Base-by-base conservation (phyloP, 257 asterid species). In the Petunia secreta region DNA sequence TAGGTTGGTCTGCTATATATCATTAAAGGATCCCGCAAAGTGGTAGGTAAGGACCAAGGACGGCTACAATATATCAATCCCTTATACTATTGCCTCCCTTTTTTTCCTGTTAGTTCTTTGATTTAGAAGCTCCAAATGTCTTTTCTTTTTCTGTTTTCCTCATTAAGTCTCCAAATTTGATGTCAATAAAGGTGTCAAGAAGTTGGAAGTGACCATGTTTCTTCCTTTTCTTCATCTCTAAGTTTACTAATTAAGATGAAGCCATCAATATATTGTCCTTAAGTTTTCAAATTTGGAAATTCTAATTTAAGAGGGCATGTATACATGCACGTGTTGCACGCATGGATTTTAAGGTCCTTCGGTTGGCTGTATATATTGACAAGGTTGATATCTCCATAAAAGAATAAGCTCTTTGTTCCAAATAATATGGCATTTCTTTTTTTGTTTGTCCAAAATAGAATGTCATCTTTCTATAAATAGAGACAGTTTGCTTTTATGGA, bases 201-300 rank as follows among this genome's bases (percentile, higher is more conserved):
- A 16, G 16, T 68, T 68, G 58, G 58, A 69, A 4, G 5, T 4
- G 58, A 44, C 16, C 37, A 2, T 69, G 76, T 86, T 69, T 78
- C 83, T 85, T 82, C 87, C 67, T 68, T 89, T 89, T 86, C 91
- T 86, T 89, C 88, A 78, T 16, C 73, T 67, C 16, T 80, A 86
- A 87, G 90, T 75, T 69, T 74, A 7, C 13, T 50, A 8, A 50
- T 50, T 50, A 50, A 8, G 13, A 50, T 1, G 11, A 7, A 1
- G 54, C 7, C 2, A 25, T 25, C 25, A 25, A 25, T 8, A 48
- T 8, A 48, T 48, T 7, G 6, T 7, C 8, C 1, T 13, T 50
- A 50, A 0, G 54, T 50, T 50, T 53, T 53, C n/a, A 11, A 53
- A 44, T 13, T 16, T 68, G 44, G 14, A 8, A 15, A 4, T 43